These are phyloP conservation scores for Hamamelis virginiana DNA, from an alignment of 164 flowering plant genomes.

Conservation along the genomic window DNA sequence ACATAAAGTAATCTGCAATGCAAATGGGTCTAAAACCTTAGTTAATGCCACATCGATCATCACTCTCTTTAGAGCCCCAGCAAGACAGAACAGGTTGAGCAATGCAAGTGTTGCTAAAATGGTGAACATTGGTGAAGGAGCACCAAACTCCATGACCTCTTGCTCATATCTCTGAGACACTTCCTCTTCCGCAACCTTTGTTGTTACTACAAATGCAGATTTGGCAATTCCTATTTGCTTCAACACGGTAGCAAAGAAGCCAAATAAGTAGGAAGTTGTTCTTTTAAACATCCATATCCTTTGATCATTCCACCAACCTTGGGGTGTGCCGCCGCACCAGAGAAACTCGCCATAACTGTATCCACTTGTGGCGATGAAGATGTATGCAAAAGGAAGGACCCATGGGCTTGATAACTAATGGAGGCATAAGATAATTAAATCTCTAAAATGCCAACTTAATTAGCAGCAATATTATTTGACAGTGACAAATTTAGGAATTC, in stretches of 20 bases:
- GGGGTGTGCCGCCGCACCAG: constrained; percentile 29
- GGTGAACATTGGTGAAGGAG: constrained; percentile 37
- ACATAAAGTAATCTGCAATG: constrained; percentile 19
- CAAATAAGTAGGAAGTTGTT: constrained; percentile 28
- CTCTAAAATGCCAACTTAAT: too few species aligned
- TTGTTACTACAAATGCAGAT: constrained; percentile 24
- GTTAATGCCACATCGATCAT: constrained; percentile 7
- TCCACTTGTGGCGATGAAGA: constrained; percentile 19
- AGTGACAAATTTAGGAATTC: neutral
- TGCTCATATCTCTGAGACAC: constrained; percentile 27
- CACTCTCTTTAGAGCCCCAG: constrained; percentile 16
- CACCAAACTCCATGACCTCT: constrained; percentile 39
- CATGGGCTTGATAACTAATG: constrained; percentile 56
- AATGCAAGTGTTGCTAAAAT: constrained; percentile 25
- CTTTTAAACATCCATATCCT: constrained; percentile 26
- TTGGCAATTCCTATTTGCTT: constrained; percentile 21
- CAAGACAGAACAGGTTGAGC: constrained; percentile 22
- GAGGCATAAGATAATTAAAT: neutral
- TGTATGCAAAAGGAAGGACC: constrained; percentile 45
- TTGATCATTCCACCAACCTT: constrained; percentile 32
- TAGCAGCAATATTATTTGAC: too few species aligned
- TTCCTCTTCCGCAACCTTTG: constrained; percentile 32
- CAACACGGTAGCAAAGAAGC: constrained; percentile 18
- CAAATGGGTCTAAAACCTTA: constrained; percentile 12
- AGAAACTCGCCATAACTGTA: constrained; percentile 35